Base-by-base conservation (phyloP, 768 basidiomycete genomes). In the Mycena albidolilacea region DNA sequence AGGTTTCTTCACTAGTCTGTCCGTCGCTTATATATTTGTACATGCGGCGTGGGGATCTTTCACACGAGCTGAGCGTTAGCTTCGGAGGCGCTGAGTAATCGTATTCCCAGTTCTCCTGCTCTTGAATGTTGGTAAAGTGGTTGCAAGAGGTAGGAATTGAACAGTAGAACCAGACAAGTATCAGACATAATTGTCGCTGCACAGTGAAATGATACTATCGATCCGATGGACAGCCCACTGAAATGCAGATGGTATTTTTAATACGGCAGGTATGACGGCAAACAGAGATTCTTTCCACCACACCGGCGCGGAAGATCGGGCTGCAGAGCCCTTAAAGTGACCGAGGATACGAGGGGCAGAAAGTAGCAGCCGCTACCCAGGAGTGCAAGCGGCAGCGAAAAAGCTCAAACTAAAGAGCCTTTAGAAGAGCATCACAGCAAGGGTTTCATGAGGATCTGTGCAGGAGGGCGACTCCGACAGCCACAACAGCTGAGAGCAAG, bases 241-340 rank as follows among this genome's bases (percentile, higher is more conserved):
- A 54, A 65, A 54, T 65, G 50, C 50, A 54, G 39, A 65, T 39
- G 64, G 52, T 65, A 65, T 54, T 65, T 65, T 65, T 41, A 48
- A 54, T 65, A 55, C 52, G 37, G 64, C 64, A 50, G 48, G 62
- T 10, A 50, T 50, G 62, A 19, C 62, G 30, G 62, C 62, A 52
- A 65, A 65, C 39, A 54, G 52, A 65, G 64, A 39, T 65, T 54
- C 64, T 65, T 65, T 65, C 64, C 64, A 54, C 48, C 50, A 65
- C 37, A 65, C n/a, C 39, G 64, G 64, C 64, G 52, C 38, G 37
- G 30, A 50, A 65, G 48, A 46, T 50, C 37, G 46, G 35, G 46
- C 62, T 63, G 30, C 46, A 50, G 62, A 63, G 62, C 44, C 62
- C 50, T 48, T 35, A 43, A 41, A 21, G 59, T 43, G 59, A 43